Base-by-base conservation (phyloP, 805 yeast genomes). In the Hanseniaspora osmophila region DNA sequence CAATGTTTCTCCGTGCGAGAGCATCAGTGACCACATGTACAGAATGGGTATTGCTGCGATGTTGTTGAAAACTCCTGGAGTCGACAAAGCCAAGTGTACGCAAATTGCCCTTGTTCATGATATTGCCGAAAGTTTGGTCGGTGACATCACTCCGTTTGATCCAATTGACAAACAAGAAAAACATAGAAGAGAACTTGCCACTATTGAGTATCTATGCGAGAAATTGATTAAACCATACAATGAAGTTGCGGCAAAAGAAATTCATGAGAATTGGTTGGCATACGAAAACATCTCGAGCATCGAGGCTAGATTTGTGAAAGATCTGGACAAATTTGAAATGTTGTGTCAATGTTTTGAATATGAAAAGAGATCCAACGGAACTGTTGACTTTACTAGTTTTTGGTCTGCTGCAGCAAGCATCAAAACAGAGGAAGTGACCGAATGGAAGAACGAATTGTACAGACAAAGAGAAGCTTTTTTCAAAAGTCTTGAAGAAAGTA, bases 11-110 rank as follows among this genome's bases (percentile, higher is more conserved):
- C 56, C 60, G 2, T 66, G 71, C 52, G 73, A 86, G 62, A 75
- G 83, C 44, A 86, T 87, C 44, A 74, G 85, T n/a, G 96, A 88
- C 63, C 96, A 90, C 62, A 88, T 88, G 95, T 88, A 90, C 60
- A 71, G 98, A 47, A 88, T 90, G 96, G 77, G 86, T 5, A 67
- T 88, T 17, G 76, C 86, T 39, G 70, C 90, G 18, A 75, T 87
- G 81, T 62, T 86, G 19, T 71, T 85, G 39, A 63, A 65, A 29
- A 64, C 71, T 43, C 61, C 63, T n/a, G 62, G 67, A 2, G 68
- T 83, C 30, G 77, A 84, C 61, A 67, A 74, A 22, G 71, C 74
- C 48, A 75, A 75, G 53, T 86, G 96, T 67, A 81, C 79, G 43
- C 81, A 83, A 63, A 87, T 90, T 45, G 87, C 96, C 1, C 67